Evolutionary conservation across 2,329 filamentous ascomycete species (phyloP), one percentile per base, ranked within the genome.

Genomic region (Pseudogymnoascus sp.): DNA sequence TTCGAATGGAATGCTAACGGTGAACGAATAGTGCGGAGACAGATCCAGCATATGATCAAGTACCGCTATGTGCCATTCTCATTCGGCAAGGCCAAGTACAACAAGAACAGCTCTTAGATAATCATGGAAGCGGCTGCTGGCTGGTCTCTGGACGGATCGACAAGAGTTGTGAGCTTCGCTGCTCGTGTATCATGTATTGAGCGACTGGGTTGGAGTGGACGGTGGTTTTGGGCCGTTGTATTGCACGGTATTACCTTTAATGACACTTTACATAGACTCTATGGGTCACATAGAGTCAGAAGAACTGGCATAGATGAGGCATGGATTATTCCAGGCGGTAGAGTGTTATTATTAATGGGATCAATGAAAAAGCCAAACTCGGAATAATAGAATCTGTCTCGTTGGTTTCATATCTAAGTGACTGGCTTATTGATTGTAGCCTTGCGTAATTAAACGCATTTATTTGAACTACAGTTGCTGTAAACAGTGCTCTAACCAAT

Each of bases 41-140:
- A 99, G 80, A 99, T 99, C 70, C 94, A 99, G 80, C 94, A 97
- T 80, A 99, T 99, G 94, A 93, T 99, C 84, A 99, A 97, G 82
- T 99, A 97, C 81, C 91, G 93, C 78, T 99, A 96, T 74, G 92
- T 96, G 30, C 92, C 92, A 41, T 96, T 97, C 79, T 88, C 90
- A 41, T 86, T 96, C 68, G 92, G 92, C 76, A 97, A 97, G 84
- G 82, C 90, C 67, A 87, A 84, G 73, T 95, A 94, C 75, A 80
- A 76, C 73, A 88, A 86, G 79, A 83, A 80, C 77, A 86, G 78
- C 77, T 71, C 70, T 59, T 73, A 62, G 16, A 62, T 25, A 9
- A 33, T 55, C 16, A 55, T 33, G 28, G 49, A 22, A 45, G 41
- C 16, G 49, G 49, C 16, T 33, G 28, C 28, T 55, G 49, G 49